These are phyloP conservation scores for Chenopodium formosanum DNA, from an alignment of 148 eudicot genomes.

Conservation along the genomic window DNA sequence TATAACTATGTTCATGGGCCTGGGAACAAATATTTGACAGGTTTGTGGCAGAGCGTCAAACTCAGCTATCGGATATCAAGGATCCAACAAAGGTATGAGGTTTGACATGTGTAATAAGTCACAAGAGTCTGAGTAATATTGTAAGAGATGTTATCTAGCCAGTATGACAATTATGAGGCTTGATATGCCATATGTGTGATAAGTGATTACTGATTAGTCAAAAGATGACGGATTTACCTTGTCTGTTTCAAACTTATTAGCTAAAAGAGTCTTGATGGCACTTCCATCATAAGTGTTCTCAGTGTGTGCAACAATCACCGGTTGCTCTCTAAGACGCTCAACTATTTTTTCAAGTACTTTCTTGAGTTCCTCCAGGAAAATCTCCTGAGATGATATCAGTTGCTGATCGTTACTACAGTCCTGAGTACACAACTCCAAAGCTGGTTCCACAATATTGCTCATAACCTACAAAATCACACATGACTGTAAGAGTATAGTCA, in stretches of 20 bases:
- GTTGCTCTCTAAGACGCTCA: constrained; percentile 70
- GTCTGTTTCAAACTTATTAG: constrained; percentile 78
- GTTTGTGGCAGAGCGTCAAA: neutral
- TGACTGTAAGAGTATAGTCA: neutral
- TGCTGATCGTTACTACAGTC: constrained; percentile 25
- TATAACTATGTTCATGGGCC: neutral
- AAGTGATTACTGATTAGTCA: neutral
- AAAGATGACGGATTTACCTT: constrained; percentile 46
- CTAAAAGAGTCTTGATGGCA: constrained; percentile 58
- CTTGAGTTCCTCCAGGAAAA: constrained; percentile 58
- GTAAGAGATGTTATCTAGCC: neutral
- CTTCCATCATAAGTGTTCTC: constrained; percentile 86
- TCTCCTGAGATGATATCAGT: constrained; percentile 48
- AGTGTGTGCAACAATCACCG: constrained; percentile 90
- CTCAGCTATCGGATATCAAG: neutral
- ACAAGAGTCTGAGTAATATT: neutral
- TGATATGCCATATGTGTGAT: neutral
- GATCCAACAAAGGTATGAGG: neutral
- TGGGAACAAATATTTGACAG: neutral
- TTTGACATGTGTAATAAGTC: too few relatives aligned
- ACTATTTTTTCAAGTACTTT: constrained; percentile 54
- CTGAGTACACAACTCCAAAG: constrained; percentile 34
- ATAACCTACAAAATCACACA: constrained; percentile 44
- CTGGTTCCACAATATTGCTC: constrained; percentile 67
- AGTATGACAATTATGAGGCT: neutral